Conservation (phyloP, 2,329 filamentous ascomycete species). For the Alternaria postmessia region DNA sequence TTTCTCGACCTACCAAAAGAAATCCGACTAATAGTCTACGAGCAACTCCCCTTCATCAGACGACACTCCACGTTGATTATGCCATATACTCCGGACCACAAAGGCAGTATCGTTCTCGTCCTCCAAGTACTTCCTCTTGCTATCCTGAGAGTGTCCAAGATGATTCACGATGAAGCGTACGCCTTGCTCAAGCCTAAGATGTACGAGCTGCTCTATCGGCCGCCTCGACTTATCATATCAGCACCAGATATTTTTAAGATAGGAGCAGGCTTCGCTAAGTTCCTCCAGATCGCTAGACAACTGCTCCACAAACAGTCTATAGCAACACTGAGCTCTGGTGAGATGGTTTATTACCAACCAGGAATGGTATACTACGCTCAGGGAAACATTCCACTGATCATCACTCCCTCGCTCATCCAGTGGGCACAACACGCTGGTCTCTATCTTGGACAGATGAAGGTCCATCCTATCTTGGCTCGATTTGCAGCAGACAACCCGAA, state of each 20-base stretch:
- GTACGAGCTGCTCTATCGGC: background rate
- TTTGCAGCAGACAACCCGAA: background rate
- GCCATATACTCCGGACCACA: too few species aligned
- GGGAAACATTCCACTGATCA: background rate
- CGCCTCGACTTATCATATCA: background rate
- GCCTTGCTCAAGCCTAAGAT: background rate
- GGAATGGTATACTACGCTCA: background rate
- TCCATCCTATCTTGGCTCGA: background rate
- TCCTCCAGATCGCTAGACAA: background rate
- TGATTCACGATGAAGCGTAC: background rate
- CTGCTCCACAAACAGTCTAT: background rate
- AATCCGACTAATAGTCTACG: slow-evolving; percentile 24
- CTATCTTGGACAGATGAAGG: background rate
- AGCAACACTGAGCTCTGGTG: background rate
- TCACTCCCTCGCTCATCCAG: background rate
- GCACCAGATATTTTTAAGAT: too few species aligned
- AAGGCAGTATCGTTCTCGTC: background rate
- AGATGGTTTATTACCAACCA: background rate
- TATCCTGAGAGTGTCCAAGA: background rate
- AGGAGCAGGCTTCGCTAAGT: too few species aligned
- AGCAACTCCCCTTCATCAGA: slow-evolving; percentile 1
- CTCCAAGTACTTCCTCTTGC: background rate
- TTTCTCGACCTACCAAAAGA: slow-evolving; percentile 27
- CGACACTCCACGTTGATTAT: background rate
- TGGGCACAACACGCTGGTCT: background rate